A percentile compares a stretch with the other conserved stretches of the same genome.
phyloP scores from a whole-genome alignment of 495 filamentous ascomycete species.

The Aspergillus sclerotioniger region DNA sequence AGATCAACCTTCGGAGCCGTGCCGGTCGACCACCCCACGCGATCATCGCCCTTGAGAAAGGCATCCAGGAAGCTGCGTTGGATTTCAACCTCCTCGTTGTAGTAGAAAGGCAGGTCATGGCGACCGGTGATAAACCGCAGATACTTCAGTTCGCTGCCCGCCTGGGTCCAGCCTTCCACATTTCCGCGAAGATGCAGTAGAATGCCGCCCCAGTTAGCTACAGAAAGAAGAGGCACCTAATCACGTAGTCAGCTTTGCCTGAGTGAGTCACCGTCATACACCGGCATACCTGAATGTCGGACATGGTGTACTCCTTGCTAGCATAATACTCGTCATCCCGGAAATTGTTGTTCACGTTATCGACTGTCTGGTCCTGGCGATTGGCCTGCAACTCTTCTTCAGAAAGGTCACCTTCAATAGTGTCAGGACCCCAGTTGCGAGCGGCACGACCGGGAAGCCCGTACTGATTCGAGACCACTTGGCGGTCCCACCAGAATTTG shows the following conservation, averaged over 20 bases:
- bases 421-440: constrained; percentile 48
- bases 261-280: background rate
- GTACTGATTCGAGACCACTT: constrained; percentile 62
- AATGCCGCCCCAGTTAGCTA: constrained; percentile 68
- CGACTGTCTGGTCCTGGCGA: constrained; percentile 57
- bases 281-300: constrained; percentile 53
- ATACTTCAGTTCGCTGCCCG: constrained; percentile 62
- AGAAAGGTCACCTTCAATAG: constrained; percentile 59
- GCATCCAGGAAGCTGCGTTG: constrained; percentile 66
- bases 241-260: constrained; percentile 22
- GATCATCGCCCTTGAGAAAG: constrained; percentile 64
- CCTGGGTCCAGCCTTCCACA: constrained; percentile 58
- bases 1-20: constrained; percentile 56
- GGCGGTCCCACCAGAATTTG: constrained; percentile 63
- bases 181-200: constrained; percentile 63
- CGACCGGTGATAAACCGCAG: constrained; percentile 65
- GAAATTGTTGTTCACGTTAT: constrained; percentile 54
- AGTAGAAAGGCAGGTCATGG: constrained; percentile 72
- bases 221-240: constrained; percentile 57
- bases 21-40: constrained; percentile 56
- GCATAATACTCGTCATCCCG: constrained; percentile 62
- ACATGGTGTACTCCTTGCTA: constrained; percentile 55
- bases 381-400: constrained; percentile 60
- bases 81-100: constrained; percentile 59
- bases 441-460: constrained; percentile 42